Evolutionary conservation across 176 grass and related monocot species (phyloP).

Genomic region (Triticum timopheevii): DNA sequence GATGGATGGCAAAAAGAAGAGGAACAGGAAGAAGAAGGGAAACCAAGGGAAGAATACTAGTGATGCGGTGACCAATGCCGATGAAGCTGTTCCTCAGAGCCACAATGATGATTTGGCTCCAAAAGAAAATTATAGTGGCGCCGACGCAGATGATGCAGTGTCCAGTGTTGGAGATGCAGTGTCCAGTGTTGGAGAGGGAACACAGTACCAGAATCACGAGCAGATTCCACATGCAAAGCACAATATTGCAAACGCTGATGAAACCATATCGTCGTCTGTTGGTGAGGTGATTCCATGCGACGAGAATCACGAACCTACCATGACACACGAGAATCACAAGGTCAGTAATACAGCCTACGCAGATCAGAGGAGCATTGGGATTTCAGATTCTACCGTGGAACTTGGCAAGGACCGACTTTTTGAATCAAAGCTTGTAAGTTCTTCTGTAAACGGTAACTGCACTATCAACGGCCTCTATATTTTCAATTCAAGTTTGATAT

Average conservation of each 20-base stretch:
- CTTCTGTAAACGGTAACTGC: background rate
- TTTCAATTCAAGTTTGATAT: background rate
- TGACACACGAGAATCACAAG: constrained; percentile 43
- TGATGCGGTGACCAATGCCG: constrained; percentile 45
- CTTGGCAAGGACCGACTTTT: constrained; percentile 45
- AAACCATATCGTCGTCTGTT: constrained; percentile 17
- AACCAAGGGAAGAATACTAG: constrained; percentile 63
- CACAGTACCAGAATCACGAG: constrained; percentile 33
- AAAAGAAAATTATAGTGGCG: constrained; percentile 20
- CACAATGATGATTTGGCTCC: constrained; percentile 31
- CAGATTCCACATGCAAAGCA: constrained; percentile 6
- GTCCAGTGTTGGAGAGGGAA: constrained; percentile 36
- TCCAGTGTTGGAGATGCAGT: constrained; percentile 38
- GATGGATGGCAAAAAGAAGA: constrained; percentile 95
- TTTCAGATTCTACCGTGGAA: constrained; percentile 61
- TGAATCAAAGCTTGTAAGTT: constrained; percentile 79
- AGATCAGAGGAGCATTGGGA: constrained; percentile 46
- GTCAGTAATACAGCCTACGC: constrained; percentile 32
- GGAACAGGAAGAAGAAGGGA: constrained; percentile 90
- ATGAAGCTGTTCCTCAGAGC: constrained; percentile 30
- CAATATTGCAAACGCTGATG: constrained; percentile 6
- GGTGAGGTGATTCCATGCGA: constrained; percentile 34
- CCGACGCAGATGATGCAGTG: constrained; percentile 36
- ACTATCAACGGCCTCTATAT: background rate
- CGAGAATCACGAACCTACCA: constrained; percentile 34